Evolutionary conservation across 345 rosid species (phyloP).

Genomic region (Populus tremula): DNA sequence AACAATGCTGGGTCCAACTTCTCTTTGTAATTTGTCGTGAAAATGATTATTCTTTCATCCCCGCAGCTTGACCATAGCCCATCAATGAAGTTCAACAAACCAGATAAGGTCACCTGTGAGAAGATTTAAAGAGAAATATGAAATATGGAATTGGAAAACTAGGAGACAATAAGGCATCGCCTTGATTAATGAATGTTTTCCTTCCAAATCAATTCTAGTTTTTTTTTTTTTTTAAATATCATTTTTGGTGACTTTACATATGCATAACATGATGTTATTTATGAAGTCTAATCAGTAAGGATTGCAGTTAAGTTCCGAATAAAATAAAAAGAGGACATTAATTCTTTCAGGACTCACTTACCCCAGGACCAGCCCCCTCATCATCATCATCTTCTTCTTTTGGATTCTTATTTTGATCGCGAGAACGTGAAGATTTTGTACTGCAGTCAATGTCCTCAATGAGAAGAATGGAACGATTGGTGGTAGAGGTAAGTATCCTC

Average conservation of each 20-base stretch:
- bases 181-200: too few species aligned
- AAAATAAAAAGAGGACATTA: too few species aligned
- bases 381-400: not conserved
- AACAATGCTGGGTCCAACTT: constrained; percentile 29
- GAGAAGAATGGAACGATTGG: constrained; percentile 29
- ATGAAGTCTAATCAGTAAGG: not conserved
- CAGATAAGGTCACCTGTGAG: constrained; percentile 24
- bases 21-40: constrained; percentile 28
- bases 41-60: constrained; percentile 24
- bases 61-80: constrained; percentile 34
- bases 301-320: not conserved
- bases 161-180: too few species aligned
- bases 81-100: constrained; percentile 29
- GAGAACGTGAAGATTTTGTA: constrained; percentile 11
- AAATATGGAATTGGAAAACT: too few species aligned
- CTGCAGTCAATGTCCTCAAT: constrained; percentile 34
- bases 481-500: constrained; percentile 25
- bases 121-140: too few species aligned
- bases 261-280: not conserved
- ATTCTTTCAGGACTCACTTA: not conserved
- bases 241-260: too few species aligned
- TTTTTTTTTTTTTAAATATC: too few species aligned
- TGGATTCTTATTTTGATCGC: not conserved
- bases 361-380: constrained; percentile 20
- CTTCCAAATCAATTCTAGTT: too few species aligned